phyloP scores from a whole-genome alignment of 169 alveolate genomes.

The Cardiosporidium cionae region DNA sequence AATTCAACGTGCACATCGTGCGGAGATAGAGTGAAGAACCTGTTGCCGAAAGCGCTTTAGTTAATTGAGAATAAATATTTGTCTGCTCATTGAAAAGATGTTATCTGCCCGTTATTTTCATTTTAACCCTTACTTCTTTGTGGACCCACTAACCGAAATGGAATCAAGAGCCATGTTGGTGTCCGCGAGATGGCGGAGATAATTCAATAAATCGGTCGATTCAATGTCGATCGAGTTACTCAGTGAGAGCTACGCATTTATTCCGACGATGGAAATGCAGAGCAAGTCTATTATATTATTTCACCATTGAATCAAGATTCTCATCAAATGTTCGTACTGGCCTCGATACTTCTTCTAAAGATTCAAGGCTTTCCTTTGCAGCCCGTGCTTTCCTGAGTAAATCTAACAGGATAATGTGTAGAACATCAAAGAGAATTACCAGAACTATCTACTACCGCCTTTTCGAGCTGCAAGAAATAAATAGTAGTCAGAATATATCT shows the following conservation, averaged over 20 bases:
- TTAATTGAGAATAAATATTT: too few species aligned
- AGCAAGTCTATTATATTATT: too few species aligned
- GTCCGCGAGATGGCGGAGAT: neutral
- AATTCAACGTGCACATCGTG: too few species aligned
- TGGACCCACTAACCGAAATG: neutral
- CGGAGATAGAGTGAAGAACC: too few species aligned
- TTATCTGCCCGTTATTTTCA: too few species aligned
- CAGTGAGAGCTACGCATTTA: too few species aligned
- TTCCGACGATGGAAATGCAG: too few species aligned
- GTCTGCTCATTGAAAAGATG: too few species aligned
- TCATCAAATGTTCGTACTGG: neutral
- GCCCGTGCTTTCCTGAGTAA: neutral
- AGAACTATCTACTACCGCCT: neutral
- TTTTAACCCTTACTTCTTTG: too few species aligned
- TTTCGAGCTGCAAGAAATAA: neutral
- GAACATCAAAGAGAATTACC: neutral
- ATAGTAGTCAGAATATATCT: neutral
- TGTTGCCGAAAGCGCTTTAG: too few species aligned
- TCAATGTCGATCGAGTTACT: neutral
- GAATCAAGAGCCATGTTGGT: neutral
- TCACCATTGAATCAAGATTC: too few species aligned
- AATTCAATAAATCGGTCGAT: neutral
- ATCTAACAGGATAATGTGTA: neutral
- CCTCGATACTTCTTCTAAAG: neutral
- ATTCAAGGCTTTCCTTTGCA: neutral